Base-by-base conservation (phyloP, 2,329 filamentous ascomycete species). In the Verticillium dahliae region DNA sequence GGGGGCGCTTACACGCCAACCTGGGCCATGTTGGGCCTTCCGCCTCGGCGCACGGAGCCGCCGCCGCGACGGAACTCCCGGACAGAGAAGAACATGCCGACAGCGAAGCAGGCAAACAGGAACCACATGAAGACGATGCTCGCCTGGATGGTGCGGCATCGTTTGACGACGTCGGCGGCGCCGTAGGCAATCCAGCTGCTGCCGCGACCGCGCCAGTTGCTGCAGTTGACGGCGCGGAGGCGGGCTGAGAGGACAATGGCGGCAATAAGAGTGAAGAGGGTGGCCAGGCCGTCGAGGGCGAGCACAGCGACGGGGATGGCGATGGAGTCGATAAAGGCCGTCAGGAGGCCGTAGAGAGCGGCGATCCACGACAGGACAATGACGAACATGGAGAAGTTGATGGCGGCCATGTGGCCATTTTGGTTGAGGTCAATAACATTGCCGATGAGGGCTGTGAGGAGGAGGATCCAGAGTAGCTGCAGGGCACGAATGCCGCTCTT, bases 91-190 rank as follows among this genome's bases (percentile, higher is more conserved):
- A 85, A 77, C 55, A 86, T 72, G 50, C 81, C 81, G 3, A 78
- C 85, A 34, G 79, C 76, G 69, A 88, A 90, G 33, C 82, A 79
- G 45, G 78, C 81, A 72, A 88, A 91, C 57, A 91, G 82, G 76
- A 93, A 92, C 89, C 89, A 94, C 76, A 91, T 81, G 77, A 94
- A 94, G 41, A 85, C 89, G 38, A 84, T 85, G 65, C 84, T 83
- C 41, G 90, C 90, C 77, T 93, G 90, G 15, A 91, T 84, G 76
- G 91, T 86, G 65, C 85, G 86, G 77, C 90, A 93, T 66, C 89
- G 84, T 78, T 88, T 86, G 71, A 79, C 73, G 63, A 81, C 78
- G 73, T 88, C 72, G 64, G 66, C 63, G 56, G 86, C 87, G 62
- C 87, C 87, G 71, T 82, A 89, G 33, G 81, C 87, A 71, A 90